Conservation (phyloP, 345 rosid genomes). For the Brassica incana region DNA sequence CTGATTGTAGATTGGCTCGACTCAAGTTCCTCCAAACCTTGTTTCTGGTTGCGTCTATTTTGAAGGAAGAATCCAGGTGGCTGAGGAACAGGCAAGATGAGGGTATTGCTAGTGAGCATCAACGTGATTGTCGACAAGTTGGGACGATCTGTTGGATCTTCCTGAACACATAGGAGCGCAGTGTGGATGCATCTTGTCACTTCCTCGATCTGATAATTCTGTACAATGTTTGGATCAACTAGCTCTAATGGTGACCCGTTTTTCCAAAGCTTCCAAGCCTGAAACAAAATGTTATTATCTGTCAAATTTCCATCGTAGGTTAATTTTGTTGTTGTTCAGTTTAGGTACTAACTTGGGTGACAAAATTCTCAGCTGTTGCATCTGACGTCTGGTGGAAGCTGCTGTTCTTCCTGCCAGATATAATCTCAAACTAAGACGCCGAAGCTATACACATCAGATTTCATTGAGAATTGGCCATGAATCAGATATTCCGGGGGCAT, state of each 20-base stretch:
- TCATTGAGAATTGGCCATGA: background rate
- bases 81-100: background rate
- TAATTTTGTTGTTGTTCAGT: no score
- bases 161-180: conserved; percentile 8
- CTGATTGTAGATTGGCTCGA: conserved; percentile 1
- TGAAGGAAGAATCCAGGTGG: background rate
- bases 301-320: no score
- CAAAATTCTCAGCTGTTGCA: background rate
- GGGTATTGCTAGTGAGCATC: conserved; percentile 10
- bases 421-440: background rate
- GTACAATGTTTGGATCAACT: background rate
- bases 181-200: conserved; percentile 14
- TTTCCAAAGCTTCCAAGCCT: background rate
- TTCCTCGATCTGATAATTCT: background rate
- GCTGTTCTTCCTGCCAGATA: background rate
- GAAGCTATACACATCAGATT: conserved; percentile 1
- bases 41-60: conserved; percentile 7
- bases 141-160: background rate
- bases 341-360: background rate
- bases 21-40: background rate
- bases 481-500: background rate
- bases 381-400: background rate
- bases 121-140: background rate
- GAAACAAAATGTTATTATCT: background rate
- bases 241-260: background rate